Evolutionary conservation across 164 flowering plant species (phyloP).

Genomic region (Stephania japonica): DNA sequence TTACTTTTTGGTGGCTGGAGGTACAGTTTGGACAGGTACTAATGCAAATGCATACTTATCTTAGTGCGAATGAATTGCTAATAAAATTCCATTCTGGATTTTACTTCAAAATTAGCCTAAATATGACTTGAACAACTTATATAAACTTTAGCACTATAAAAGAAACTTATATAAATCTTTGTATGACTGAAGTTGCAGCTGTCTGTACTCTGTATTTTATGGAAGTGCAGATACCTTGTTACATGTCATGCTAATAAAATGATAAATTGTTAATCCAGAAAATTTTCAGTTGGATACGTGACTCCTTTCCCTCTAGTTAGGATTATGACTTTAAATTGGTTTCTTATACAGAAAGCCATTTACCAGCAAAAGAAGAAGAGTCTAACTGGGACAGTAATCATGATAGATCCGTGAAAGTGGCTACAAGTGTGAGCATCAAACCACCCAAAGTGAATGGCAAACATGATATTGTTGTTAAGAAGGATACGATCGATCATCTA

Average conservation of each 20-base stretch:
- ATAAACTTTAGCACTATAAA: neutral
- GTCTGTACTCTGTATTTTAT: neutral
- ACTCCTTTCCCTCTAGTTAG: slow-evolving; percentile 1
- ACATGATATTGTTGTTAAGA: slow-evolving; percentile 17
- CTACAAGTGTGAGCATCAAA: slow-evolving; percentile 21
- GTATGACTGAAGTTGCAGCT: neutral
- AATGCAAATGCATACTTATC: slow-evolving; percentile 1
- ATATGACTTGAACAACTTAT: neutral
- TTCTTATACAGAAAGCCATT: slow-evolving; percentile 45
- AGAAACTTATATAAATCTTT: neutral
- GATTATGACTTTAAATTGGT: slow-evolving; percentile 1
- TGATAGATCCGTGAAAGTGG: slow-evolving; percentile 16
- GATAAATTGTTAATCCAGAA: neutral
- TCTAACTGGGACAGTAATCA: slow-evolving; percentile 17
- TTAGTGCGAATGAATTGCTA: slow-evolving; percentile 1
- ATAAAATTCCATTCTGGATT: neutral
- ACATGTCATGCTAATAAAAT: neutral
- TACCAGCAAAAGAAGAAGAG: slow-evolving; percentile 22
- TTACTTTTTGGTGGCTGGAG: slow-evolving; percentile 95
- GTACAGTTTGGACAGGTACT: slow-evolving; percentile 96
- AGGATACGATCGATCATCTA: slow-evolving; percentile 13
- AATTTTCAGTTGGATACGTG: slow-evolving; percentile 1
- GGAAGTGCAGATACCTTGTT: neutral
- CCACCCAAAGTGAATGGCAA: slow-evolving; percentile 24
- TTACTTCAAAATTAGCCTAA: neutral